Base-by-base conservation (phyloP, 805 yeast species). In the Lachancea sp. region DNA sequence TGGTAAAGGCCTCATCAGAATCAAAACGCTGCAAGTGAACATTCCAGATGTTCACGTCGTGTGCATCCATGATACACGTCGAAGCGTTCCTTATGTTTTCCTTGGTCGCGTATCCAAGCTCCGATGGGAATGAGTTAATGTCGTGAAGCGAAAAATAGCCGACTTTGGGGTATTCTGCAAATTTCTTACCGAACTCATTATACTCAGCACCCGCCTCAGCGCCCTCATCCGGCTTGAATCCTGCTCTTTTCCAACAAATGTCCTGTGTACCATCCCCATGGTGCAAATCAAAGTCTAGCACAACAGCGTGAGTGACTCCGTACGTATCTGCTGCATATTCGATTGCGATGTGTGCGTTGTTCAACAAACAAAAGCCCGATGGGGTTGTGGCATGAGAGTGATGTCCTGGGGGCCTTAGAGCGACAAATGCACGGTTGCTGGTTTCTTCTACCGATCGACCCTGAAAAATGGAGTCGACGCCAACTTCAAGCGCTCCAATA, bases 231-330 rank as follows among this genome's bases (percentile, higher is more conserved):
- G 66, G 63, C 38, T 58, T 56, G 38, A 62, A 59, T 9, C 66
- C 67, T 0, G 85, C 85, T 50, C 85, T 70, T 55, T 79, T 81
- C 89, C 90, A 86, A 55, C 90, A 80, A 22, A 86, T 82, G 60
- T 86, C 95, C 55, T 87, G 95, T 6, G 86, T 76, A 12, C 95
- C 95, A 63, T 86, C 95, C 15, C 95, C 95, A 58, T 86, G 95
- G 58, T 86, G 95, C 35, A 86, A 69, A 61, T 86, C 95, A 50
- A 87, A 82, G 61, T 86, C 95, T 26, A 86, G 64, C 16, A 86
- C 82, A 0, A 83, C 89, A 15, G 88, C 88, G 65, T 86, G 95
- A 0, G 91, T 81, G 2, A 86, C 79, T 1, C 71, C 78, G 54
- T 82, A 77, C 7, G 69, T 60, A 36, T 69, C 75, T 44, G 70